Conservation (phyloP, 345 rosid species). For the Theobroma cacao region DNA sequence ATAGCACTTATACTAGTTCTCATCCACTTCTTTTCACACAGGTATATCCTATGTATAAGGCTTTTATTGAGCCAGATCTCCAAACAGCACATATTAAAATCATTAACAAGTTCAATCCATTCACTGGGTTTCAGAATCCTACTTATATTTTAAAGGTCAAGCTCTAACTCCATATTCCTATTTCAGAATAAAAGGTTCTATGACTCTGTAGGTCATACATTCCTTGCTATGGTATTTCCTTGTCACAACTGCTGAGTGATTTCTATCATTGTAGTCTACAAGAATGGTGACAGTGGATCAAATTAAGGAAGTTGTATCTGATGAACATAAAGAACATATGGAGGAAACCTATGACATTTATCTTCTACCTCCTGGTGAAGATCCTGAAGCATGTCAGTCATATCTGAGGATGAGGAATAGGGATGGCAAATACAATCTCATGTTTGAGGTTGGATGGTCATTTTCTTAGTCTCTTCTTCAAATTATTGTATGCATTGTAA, state of each 20-base stretch:
- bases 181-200: not conserved
- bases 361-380: conserved; percentile 99
- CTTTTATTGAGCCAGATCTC: conserved; percentile 98
- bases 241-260: conserved; percentile 19
- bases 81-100: conserved; percentile 94
- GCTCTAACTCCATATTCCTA: conserved; percentile 3
- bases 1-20: conserved; percentile 6
- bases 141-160: conserved; percentile 87
- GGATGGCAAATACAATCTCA: conserved; percentile 97
- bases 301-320: conserved; percentile 69
- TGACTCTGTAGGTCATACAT: not conserved
- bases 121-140: conserved; percentile 96
- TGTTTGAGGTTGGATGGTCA: conserved; percentile 81
- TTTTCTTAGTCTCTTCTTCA: conserved; percentile 14
- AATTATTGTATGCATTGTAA: not conserved
- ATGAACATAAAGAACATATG: conserved; percentile 50
- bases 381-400: conserved; percentile 99
- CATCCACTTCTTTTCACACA: conserved; percentile 27
- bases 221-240: not conserved
- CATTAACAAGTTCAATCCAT: conserved; percentile 94
- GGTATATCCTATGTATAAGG: conserved; percentile 99
- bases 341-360: conserved; percentile 99
- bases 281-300: conserved; percentile 68
- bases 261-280: conserved; percentile 57
- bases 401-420: conserved; percentile 98